Evolutionary conservation across 2,329 filamentous ascomycete species (phyloP).

Genomic region (Pseudogymnoascus sp.): DNA sequence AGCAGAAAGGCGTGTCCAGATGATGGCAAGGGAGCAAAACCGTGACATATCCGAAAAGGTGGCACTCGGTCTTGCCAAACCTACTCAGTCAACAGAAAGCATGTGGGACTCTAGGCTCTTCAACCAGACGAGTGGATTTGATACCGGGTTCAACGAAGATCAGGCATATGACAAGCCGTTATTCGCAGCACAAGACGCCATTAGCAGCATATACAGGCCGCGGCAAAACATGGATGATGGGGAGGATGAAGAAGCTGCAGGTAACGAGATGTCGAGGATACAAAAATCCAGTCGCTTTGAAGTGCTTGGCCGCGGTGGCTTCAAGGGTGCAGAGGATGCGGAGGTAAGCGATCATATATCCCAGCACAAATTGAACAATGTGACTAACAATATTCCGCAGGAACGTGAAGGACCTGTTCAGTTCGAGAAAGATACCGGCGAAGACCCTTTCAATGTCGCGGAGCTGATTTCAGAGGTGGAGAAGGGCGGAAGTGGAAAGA

Average conservation of each 20-base stretch:
- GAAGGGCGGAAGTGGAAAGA: conserved; percentile 60
- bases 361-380: neutral
- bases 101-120: conserved; percentile 98
- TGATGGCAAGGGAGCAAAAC: conserved; percentile 91
- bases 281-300: conserved; percentile 83
- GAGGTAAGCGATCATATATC: conserved; percentile 50
- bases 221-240: conserved; percentile 67
- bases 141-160: conserved; percentile 92
- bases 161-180: conserved; percentile 95
- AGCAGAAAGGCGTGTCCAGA: conserved; percentile 80
- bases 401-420: conserved; percentile 86
- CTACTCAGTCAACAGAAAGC: conserved; percentile 80
- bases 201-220: conserved; percentile 88
- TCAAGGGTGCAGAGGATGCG: conserved; percentile 77
- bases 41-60: conserved; percentile 97
- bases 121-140: conserved; percentile 88
- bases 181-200: conserved; percentile 91
- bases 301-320: conserved; percentile 80
- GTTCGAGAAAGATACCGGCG: conserved; percentile 76
- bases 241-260: conserved; percentile 71
- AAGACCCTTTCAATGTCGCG: conserved; percentile 89
- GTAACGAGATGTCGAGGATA: conserved; percentile 80
- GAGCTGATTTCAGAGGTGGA: conserved; percentile 78
- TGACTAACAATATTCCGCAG: conserved; percentile 32
- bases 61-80: conserved; percentile 87